Evolutionary conservation across 2,329 filamentous ascomycete genomes (phyloP).

Genomic region (Macroventuria anomochaeta): DNA sequence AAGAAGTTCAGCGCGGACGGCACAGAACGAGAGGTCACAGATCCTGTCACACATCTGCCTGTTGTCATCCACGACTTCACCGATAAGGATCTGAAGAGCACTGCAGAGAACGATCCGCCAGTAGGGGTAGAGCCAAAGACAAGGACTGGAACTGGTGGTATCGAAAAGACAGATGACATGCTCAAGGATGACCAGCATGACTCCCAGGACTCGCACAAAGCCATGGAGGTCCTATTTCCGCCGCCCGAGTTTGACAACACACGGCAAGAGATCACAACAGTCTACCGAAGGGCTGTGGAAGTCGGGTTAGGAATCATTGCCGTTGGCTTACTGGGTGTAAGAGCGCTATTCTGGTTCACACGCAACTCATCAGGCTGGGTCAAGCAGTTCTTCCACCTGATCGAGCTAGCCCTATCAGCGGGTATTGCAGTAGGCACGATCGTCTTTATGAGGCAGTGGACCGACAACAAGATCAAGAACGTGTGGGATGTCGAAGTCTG

Average conservation of each 20-base stretch:
- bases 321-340: constrained; percentile 45
- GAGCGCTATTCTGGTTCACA: constrained; percentile 45
- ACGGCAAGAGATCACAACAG: constrained; percentile 52
- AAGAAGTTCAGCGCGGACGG: constrained; percentile 57
- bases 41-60: constrained; percentile 74
- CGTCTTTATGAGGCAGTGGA: constrained; percentile 63
- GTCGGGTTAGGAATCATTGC: constrained; percentile 47
- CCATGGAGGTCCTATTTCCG: constrained; percentile 60
- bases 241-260: constrained; percentile 58
- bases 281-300: constrained; percentile 55
- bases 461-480: constrained; percentile 64
- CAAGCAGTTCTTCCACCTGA: constrained; percentile 35
- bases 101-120: constrained; percentile 55
- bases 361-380: constrained; percentile 40
- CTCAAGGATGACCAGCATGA: constrained; percentile 54
- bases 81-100: constrained; percentile 62
- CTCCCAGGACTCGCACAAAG: constrained; percentile 51
- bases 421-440: constrained; percentile 45
- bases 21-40: constrained; percentile 68
- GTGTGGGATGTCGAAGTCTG: constrained; percentile 74
- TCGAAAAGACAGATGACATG: constrained; percentile 54
- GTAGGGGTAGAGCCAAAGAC: constrained; percentile 50
- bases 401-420: constrained; percentile 39
- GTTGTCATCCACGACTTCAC: constrained; percentile 73
- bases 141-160: constrained; percentile 54